Percentiles rank a stretch among this genome's conserved stretches.
Conservation (phyloP, 208 protist genomes). For the Acanthamoeba culbertsoni region DNA sequence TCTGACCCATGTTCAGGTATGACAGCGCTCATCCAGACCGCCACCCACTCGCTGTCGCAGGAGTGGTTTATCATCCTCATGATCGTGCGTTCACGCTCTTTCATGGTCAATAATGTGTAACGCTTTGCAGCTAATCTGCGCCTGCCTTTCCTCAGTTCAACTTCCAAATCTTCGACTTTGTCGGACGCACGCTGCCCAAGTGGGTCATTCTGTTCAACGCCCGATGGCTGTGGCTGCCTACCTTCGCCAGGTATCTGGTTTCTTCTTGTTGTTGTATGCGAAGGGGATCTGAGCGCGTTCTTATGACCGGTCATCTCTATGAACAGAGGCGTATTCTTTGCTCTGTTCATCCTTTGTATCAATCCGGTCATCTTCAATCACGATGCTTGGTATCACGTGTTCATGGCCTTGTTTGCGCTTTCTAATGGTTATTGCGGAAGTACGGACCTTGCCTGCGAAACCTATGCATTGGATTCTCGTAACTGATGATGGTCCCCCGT, state of each 20-base stretch:
- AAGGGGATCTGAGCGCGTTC: not conserved
- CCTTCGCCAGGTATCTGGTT: conserved; percentile 1
- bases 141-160: not conserved
- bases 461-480: not conserved
- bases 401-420: conserved; percentile 67
- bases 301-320: not conserved
- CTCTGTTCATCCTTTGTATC: conserved; percentile 67
- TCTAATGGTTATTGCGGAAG: conserved; percentile 70
- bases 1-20: not conserved
- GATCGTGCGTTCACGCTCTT: not conserved
- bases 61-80: conserved; percentile 63
- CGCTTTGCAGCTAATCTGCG: not conserved
- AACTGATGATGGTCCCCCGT: not conserved
- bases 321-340: conserved; percentile 48
- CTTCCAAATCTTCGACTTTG: conserved; percentile 71
- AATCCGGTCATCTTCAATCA: conserved; percentile 59
- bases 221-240: conserved; percentile 64
- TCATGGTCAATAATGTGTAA: not conserved
- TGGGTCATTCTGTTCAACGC: conserved; percentile 62
- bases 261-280: not conserved
- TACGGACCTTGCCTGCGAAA: not conserved
- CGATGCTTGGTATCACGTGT: conserved; percentile 26
- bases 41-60: not conserved
- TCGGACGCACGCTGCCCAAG: conserved; percentile 65
- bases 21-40: not conserved